A percentile compares a stretch with the other conserved stretches of the same genome.
Conservation (phyloP, 2,329 filamentous ascomycete genomes). For the Cladosporium halotolerans region DNA sequence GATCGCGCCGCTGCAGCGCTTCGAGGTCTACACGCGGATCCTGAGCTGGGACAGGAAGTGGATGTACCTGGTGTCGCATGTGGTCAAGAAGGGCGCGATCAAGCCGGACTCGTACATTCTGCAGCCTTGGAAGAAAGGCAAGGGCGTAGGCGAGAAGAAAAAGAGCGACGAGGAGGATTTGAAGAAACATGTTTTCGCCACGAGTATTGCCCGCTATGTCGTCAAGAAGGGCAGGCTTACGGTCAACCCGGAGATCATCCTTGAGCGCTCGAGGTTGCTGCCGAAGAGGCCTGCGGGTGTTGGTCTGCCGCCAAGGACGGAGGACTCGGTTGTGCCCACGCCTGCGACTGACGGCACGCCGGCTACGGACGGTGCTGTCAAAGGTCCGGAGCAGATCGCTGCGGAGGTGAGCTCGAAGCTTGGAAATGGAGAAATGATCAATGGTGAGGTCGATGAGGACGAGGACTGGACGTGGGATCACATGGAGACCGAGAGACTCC, state of each 20-base stretch:
- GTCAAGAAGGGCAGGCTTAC: slow-evolving; percentile 61
- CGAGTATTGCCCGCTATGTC: slow-evolving; percentile 45
- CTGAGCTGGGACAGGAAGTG: slow-evolving; percentile 12
- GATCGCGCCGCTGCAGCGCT: slow-evolving; percentile 1
- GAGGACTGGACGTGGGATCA: slow-evolving; percentile 55
- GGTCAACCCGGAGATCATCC: slow-evolving; percentile 70
- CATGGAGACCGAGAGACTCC: slow-evolving; percentile 52
- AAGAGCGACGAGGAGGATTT: slow-evolving; percentile 31
- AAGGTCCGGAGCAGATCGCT: slow-evolving; percentile 21
- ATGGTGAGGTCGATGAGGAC: slow-evolving; percentile 15
- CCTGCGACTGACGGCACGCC: slow-evolving; percentile 18
- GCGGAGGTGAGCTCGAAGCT: slow-evolving; percentile 25
- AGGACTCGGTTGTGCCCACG: slow-evolving; percentile 13
- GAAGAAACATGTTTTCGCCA: slow-evolving; percentile 42
- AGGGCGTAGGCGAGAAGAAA: slow-evolving; percentile 30
- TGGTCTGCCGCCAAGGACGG: slow-evolving; percentile 25
- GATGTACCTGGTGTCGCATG: slow-evolving; percentile 27
- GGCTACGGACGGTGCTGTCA: slow-evolving; percentile 16
- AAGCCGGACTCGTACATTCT: slow-evolving; percentile 26
- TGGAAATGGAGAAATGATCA: not conserved
- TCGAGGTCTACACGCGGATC: slow-evolving; percentile 5
- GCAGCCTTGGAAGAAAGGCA: slow-evolving; percentile 15
- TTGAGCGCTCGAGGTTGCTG: slow-evolving; percentile 66
- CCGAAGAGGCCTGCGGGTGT: slow-evolving; percentile 62
- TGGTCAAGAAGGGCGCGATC: slow-evolving; percentile 31